Conservation (phyloP, 371 early-diverging fungal species). For the Mortierella sp. region DNA sequence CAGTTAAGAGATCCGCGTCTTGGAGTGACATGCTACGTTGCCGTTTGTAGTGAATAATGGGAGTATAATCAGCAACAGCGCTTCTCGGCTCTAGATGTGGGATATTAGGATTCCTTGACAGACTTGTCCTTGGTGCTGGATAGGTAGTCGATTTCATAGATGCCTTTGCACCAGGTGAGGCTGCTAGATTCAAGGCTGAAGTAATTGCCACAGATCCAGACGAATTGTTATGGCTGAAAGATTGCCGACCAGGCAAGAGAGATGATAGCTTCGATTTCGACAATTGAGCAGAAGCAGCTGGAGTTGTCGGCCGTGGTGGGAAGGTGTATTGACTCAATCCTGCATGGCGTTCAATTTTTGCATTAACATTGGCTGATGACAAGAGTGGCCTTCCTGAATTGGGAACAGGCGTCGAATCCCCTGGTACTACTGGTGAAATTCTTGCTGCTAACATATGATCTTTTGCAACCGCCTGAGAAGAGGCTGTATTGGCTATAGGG, state of each 20-base stretch:
- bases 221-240: not conserved
- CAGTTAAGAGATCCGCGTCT: conserved; percentile 51
- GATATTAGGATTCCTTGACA: not conserved
- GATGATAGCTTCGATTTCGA: conserved; percentile 2
- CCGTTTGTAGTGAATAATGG: conserved; percentile 29
- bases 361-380: not conserved
- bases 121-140: not conserved
- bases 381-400: not conserved
- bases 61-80: conserved; percentile 32
- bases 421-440: not conserved
- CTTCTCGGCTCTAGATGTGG: conserved; percentile 39
- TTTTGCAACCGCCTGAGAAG: too few species aligned
- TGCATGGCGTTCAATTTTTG: not conserved
- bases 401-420: not conserved
- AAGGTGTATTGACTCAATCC: not conserved
- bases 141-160: not conserved
- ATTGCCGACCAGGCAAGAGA: not conserved
- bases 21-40: conserved; percentile 55
- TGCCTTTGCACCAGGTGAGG: not conserved
- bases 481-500: too few species aligned
- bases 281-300: not conserved
- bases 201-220: not conserved
- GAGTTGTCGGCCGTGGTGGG: not conserved
- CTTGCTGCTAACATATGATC: too few species aligned
- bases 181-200: conserved; percentile 10